Conservation (phyloP, 495 filamentous ascomycete species). For the Penicillium bialowiezense region DNA sequence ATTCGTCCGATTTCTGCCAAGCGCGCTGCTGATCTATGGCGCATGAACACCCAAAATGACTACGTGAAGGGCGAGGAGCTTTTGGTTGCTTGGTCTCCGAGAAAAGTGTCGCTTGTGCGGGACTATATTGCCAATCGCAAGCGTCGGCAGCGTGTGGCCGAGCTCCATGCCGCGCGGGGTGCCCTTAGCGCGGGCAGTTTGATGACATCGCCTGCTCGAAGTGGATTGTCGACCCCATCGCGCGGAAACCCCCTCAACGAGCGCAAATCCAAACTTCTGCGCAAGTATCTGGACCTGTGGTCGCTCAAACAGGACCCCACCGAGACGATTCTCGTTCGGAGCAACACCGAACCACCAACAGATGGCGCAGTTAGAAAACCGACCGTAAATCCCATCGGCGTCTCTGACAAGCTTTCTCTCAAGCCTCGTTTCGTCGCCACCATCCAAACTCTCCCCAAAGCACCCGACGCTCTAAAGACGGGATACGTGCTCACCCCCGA, state of each 20-base stretch:
- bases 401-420: conserved; percentile 29
- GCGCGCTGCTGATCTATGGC: conserved; percentile 88
- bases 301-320: conserved; percentile 68
- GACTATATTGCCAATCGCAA: conserved; percentile 75
- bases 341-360: conserved; percentile 71
- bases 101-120: conserved; percentile 80
- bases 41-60: conserved; percentile 91
- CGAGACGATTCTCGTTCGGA: conserved; percentile 67
- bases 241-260: conserved; percentile 50
- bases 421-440: conserved; percentile 63
- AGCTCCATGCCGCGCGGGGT: conserved; percentile 75
- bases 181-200: conserved; percentile 54
- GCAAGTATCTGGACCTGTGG: conserved; percentile 77
- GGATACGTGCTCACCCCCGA: conserved; percentile 80
- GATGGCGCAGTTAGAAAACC: conserved; percentile 55
- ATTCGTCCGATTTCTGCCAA: conserved; percentile 88
- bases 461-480: conserved; percentile 70
- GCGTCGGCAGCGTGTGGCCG: conserved; percentile 65
- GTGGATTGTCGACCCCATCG: conserved; percentile 38
- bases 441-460: conserved; percentile 69
- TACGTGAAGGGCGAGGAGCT: conserved; percentile 94
- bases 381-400: conserved; percentile 19
- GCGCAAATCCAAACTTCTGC: conserved; percentile 57
- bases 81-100: conserved; percentile 77
- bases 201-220: conserved; percentile 31